Base-by-base conservation (phyloP, 768 basidiomycete species). In the Suillus variegatus region DNA sequence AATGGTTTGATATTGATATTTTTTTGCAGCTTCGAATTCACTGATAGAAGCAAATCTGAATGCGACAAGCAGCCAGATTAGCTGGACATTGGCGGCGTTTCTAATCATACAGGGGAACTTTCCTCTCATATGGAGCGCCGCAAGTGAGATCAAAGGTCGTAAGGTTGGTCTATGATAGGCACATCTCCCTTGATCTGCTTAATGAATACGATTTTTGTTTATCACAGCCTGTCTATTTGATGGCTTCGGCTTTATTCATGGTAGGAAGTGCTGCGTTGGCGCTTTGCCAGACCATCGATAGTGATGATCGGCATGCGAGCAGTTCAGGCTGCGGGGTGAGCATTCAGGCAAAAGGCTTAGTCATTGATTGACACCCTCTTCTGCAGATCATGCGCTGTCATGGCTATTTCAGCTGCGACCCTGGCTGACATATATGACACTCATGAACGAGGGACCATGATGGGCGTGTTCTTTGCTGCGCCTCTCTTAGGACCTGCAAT, bases 381-480 rank as follows among this genome's bases (percentile, higher is more conserved):
- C 44, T 25, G 65, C 65, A 89, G 87, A 55, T 88, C 87, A 6
- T 85, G 87, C 56, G 88, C 89, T 12, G 87, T 89, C 12, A 82
- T 90, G 47, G 74, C 88, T 0, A 86, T 93, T 63, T 93, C 92
- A 4, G 90, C 90, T 0, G 91, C 89, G 18, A 90, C 91, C 5
- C 78, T 94, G 3, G 91, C 90, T 1, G 92, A 93, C 71, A 88
- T 93, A 3, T 93, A 86, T 69, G 91, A 92, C 35, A 85, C 89
- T 0, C 80, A 82, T 14, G 89, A 93, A 71, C 82, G 93, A 61
- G 93, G 93, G 5, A 85, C 83, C 22, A 90, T 86, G 82, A 89
- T 94, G 84, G 93, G 93, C 0, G 80, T 92, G 8, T 94, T 88
- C 76, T 94, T 91, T 68, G 87, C 87, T 13, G 88, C 93, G 10